These are phyloP conservation scores for Patellifolia procumbens DNA, from an alignment of 179 eudicot genomes.

Conservation along the genomic window DNA sequence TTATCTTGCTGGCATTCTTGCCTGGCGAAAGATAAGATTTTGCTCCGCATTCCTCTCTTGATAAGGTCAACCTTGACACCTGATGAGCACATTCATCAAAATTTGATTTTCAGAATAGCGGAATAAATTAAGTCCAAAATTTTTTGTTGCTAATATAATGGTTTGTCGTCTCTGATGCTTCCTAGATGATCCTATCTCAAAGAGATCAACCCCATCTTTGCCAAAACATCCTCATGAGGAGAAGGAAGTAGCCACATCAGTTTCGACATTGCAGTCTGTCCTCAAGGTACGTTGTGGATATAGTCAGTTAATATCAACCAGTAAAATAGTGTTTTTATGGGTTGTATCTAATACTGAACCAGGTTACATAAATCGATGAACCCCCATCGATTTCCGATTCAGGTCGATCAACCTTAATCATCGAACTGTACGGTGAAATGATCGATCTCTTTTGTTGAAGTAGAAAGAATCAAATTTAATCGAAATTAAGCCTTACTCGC, in stretches of 20 bases:
- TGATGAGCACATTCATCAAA: neutral
- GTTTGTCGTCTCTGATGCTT: slow-evolving; percentile 23
- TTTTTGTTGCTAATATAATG: neutral
- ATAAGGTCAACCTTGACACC: neutral
- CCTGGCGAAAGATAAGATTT: neutral
- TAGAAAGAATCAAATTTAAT: no score
- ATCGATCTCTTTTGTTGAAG: no score
- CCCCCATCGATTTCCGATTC: no score
- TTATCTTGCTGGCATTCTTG: neutral
- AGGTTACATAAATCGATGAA: no score
- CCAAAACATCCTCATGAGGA: slow-evolving; percentile 38
- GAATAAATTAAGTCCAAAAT: neutral
- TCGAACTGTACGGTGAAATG: no score
- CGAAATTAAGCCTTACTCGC: no score
- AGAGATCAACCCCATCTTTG: slow-evolving; percentile 48
- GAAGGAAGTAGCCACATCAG: slow-evolving; percentile 37
- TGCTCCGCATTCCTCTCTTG: neutral
- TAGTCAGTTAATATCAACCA: neutral
- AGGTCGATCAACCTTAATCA: no score
- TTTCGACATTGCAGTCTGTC: slow-evolving; percentile 34
- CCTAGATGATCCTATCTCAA: slow-evolving; percentile 78
- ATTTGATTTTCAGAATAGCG: neutral
- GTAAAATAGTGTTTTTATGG: neutral
- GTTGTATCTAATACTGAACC: neutral
- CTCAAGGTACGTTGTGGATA: slow-evolving; percentile 32